Conservation (phyloP, 805 yeast genomes). For the Zygotorulaspora chibaensis region DNA sequence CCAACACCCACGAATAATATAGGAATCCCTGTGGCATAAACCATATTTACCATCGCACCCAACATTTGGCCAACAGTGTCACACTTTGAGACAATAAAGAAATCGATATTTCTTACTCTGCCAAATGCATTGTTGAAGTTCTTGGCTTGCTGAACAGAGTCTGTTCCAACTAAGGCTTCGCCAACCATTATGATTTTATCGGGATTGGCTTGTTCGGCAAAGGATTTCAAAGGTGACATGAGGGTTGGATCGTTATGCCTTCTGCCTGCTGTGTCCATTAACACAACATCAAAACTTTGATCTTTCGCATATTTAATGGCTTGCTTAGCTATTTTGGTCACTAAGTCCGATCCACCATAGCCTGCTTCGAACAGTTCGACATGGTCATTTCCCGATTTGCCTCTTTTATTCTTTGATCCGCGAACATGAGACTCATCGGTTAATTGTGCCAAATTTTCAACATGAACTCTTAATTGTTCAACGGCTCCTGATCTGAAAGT, state of each 20-base stretch:
- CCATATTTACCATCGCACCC: constrained; percentile 97
- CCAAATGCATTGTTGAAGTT: constrained; percentile 95
- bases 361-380: constrained; percentile 89
- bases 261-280: constrained; percentile 97
- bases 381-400: constrained; percentile 37
- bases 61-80: constrained; percentile 97
- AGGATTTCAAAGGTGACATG: constrained; percentile 93
- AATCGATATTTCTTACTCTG: constrained; percentile 71
- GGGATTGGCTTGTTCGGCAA: constrained; percentile 93
- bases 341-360: constrained; percentile 92
- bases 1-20: constrained; percentile 95
- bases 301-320: constrained; percentile 77
- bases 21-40: constrained; percentile 92
- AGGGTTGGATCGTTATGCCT: constrained; percentile 90
- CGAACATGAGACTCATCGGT: constrained; percentile 44
- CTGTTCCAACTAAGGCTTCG: constrained; percentile 96
- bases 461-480: constrained; percentile 95
- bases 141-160: constrained; percentile 90
- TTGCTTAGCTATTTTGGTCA: constrained; percentile 86
- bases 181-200: constrained; percentile 98
- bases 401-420: constrained; percentile 36
- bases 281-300: constrained; percentile 72
- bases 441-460: constrained; percentile 69
- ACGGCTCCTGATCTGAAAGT: constrained; percentile 98
- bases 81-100: constrained; percentile 88